Evolutionary conservation across 305 asterid species (phyloP).

Genomic region (Salvia sclarea): DNA sequence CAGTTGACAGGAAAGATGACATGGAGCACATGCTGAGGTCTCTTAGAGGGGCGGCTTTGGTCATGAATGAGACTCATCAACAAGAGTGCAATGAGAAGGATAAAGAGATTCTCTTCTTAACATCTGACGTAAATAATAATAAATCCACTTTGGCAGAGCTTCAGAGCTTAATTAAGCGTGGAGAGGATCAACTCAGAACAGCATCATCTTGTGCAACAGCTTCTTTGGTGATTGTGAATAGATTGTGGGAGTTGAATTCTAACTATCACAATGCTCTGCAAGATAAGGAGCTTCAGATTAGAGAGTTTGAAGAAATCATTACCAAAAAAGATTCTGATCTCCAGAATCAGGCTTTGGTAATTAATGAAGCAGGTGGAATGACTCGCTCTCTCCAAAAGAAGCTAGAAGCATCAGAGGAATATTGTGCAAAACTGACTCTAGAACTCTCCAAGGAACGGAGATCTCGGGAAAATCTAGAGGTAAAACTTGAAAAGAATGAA

Average conservation of each 20-base stretch:
- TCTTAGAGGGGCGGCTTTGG: conserved; percentile 89
- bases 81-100: conserved; percentile 79
- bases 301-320: conserved; percentile 46
- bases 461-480: conserved; percentile 39
- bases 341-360: conserved; percentile 43
- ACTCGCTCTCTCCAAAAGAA: conserved; percentile 54
- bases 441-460: conserved; percentile 57
- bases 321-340: conserved; percentile 44
- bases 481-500: conserved; percentile 55
- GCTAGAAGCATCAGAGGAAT: conserved; percentile 47
- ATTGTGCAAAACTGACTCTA: conserved; percentile 42
- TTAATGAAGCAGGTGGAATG: conserved; percentile 49
- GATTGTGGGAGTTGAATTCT: conserved; percentile 70
- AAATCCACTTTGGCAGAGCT: conserved; percentile 51
- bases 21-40: conserved; percentile 95
- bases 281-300: conserved; percentile 48
- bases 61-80: conserved; percentile 83
- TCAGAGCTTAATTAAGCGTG: conserved; percentile 48
- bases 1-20: conserved; percentile 58
- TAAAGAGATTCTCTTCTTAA: conserved; percentile 50
- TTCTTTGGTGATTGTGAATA: conserved; percentile 70
- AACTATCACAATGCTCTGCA: conserved; percentile 44
- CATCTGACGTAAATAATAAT: conserved; percentile 52
- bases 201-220: conserved; percentile 79
- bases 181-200: conserved; percentile 56